phyloP scores from a whole-genome alignment of 2,329 filamentous ascomycete species.

The Xylariaceae sp. region DNA sequence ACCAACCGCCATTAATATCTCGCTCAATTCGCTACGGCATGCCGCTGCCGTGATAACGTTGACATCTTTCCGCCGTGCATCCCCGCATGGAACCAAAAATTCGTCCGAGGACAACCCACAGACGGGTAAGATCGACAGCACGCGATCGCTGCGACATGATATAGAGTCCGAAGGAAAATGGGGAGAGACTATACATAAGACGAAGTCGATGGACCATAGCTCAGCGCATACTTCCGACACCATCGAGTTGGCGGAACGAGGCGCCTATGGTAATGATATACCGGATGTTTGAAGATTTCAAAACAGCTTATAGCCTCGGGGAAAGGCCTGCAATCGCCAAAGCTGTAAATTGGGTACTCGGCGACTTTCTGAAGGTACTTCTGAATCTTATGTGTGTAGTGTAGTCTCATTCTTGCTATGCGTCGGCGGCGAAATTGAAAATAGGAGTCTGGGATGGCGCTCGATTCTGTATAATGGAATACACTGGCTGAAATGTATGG shows the following conservation, averaged over 20 bases:
- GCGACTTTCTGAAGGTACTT: too few relatives aligned
- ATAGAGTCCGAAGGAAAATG: not conserved
- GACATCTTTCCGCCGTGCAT: not conserved
- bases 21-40: constrained; percentile 14
- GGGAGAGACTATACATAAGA: not conserved
- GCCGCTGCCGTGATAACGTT: constrained; percentile 8
- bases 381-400: too few relatives aligned
- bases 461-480: too few relatives aligned
- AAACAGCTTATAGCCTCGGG: not conserved
- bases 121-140: not conserved
- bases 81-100: not conserved
- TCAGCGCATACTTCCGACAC: not conserved
- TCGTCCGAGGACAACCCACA: not conserved
- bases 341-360: too few relatives aligned
- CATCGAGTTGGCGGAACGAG: not conserved
- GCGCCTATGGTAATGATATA: not conserved
- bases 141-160: not conserved
- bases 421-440: too few relatives aligned
- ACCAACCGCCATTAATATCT: constrained; percentile 5
- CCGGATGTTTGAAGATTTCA: not conserved
- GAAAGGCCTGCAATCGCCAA: too few relatives aligned
- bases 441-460: too few relatives aligned
- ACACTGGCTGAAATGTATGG: too few relatives aligned
- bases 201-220: not conserved
- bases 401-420: too few relatives aligned